These are phyloP conservation scores for Neonectria coccinea DNA, from an alignment of 2,329 filamentous ascomycete genomes.

Conservation along the genomic window DNA sequence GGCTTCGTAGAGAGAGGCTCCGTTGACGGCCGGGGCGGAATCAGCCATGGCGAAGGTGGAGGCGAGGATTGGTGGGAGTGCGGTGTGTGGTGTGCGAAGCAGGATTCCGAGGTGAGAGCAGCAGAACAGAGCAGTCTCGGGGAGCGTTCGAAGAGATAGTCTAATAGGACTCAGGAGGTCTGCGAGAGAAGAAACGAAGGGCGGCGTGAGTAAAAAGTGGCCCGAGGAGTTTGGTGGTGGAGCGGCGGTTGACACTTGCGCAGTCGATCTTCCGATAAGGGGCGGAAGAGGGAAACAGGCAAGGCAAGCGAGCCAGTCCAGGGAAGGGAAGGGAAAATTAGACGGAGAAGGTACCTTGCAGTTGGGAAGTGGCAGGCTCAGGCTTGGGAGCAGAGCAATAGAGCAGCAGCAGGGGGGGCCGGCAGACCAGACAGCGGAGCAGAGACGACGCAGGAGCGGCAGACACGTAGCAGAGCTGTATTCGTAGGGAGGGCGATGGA, in stretches of 20 bases:
- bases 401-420: not conserved
- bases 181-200: slow-evolving; percentile 36
- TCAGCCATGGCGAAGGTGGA: slow-evolving; percentile 37
- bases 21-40: slow-evolving; percentile 57
- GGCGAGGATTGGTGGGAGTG: not conserved
- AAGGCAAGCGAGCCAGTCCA: slow-evolving; percentile 42
- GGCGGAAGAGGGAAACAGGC: slow-evolving; percentile 41
- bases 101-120: slow-evolving; percentile 8
- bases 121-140: slow-evolving; percentile 5
- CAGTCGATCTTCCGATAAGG: slow-evolving; percentile 39
- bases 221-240: slow-evolving; percentile 39
- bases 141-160: slow-evolving; percentile 5
- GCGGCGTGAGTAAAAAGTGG: slow-evolving; percentile 44
- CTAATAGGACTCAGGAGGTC: slow-evolving; percentile 23
- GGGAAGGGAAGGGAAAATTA: slow-evolving; percentile 23
- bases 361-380: slow-evolving; percentile 15
- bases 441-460: not conserved
- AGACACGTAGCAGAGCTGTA: slow-evolving; percentile 1
- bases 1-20: slow-evolving; percentile 58
- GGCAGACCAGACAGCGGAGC: not conserved
- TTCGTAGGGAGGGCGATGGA: not conserved
- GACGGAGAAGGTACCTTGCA: slow-evolving; percentile 28
- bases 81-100: not conserved
- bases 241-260: slow-evolving; percentile 19
- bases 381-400: not conserved